A percentile compares a stretch with the other conserved stretches of the same genome.
phyloP scores from a whole-genome alignment of 2,329 filamentous ascomycete species.

The Colletotrichum shisoi region DNA sequence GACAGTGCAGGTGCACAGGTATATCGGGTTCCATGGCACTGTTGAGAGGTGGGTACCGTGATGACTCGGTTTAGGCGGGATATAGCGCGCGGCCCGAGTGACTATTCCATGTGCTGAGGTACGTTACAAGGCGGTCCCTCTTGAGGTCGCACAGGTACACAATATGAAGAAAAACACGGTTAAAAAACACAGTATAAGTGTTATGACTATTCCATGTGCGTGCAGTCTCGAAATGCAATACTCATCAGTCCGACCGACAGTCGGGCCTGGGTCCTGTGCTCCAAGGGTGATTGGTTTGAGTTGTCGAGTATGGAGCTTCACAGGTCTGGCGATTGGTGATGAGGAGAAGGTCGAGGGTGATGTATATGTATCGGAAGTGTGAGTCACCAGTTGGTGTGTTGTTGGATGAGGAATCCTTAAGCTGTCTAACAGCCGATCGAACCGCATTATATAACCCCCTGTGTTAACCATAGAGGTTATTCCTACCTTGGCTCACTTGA shows the following conservation, averaged over 20 bases:
- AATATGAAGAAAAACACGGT: too few species aligned
- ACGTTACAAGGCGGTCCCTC: too few species aligned
- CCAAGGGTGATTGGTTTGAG: neutral
- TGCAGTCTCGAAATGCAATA: constrained; percentile 15
- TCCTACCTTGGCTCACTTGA: too few species aligned
- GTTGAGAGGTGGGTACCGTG: neutral
- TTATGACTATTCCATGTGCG: constrained; percentile 20
- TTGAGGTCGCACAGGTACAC: too few species aligned
- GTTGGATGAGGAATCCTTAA: too few species aligned
- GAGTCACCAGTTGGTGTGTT: constrained; percentile 26
- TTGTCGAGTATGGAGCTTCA: neutral
- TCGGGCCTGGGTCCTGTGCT: neutral
- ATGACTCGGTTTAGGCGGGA: neutral
- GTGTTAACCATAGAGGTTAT: too few species aligned
- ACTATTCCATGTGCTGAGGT: constrained; percentile 19
- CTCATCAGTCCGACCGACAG: neutral
- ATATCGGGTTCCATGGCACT: constrained; percentile 2
- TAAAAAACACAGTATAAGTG: too few species aligned
- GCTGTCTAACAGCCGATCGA: too few species aligned
- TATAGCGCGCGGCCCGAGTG: constrained; percentile 5
- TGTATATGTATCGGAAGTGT: neutral
- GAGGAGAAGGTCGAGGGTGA: neutral
- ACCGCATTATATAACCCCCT: too few species aligned
- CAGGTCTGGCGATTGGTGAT: neutral
- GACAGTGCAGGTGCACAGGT: neutral